Base-by-base conservation (phyloP, 305 asterid species). In the Rubia balearica region DNA sequence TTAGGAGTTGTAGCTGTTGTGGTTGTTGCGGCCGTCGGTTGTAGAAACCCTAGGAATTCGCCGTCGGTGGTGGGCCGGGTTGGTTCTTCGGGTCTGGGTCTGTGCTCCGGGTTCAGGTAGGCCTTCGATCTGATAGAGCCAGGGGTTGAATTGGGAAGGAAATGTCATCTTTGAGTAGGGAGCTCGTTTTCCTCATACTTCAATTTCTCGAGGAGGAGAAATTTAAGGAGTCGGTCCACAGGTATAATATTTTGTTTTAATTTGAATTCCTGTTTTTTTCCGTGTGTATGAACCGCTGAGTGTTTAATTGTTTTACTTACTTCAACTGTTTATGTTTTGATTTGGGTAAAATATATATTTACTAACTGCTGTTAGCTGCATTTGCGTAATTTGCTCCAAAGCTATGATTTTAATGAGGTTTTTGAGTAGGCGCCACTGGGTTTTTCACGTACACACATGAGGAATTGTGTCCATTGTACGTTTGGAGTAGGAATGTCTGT, bases 171-270 rank as follows among this genome's bases (percentile, higher is more conserved):
- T 84, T 92, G 43, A 92, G 98, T 87, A 90, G 98, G 71, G 98
- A 92, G 85, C 85, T 93, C 87, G 98, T 93, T 64, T 90, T 93
- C 76, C 86, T 93, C 68, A 93, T 93, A 84, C 96, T 93, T 68
- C 98, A 90, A 86, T 90, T 93, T 77, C 92, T 90, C 2, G 98
- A 90, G 73, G 97, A 93, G 86, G 98, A 93, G 84, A 93, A 93
- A 84, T 93, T 93, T 81, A 93, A 93, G 85, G 96, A 93, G 75
- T 89, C 98, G 41, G 98, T 93, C 79, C 98, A 93, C 80, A 93
- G 76, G 98, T 89, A 81, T 62, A 57, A 8, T 33, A 19, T 64
- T 63, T 76, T 30, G 63, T 57, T 73, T 21, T 60, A 16, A 59
- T 38, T 65, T 40, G 27, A 38, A 19, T 19, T 22, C 62, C 24